Evolutionary conservation across 208 protist genomes (phyloP), one percentile per base, ranked within the genome.

Genomic region (Leishmania amazonensis): DNA sequence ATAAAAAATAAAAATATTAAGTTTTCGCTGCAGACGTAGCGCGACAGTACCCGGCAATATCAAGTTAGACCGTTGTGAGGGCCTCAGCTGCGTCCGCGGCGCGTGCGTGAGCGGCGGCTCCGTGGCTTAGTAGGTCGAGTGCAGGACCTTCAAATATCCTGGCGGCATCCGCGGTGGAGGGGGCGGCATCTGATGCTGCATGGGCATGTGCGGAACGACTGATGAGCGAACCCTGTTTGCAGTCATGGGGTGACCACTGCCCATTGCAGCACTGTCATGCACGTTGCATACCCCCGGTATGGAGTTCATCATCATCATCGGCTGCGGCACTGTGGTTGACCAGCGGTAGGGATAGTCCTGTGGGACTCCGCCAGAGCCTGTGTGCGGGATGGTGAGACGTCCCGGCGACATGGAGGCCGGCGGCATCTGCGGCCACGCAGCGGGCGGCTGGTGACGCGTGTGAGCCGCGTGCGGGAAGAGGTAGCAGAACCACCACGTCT

Each of bases 401-500:
- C 51, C 17, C 24, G 72, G 35, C 24, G 31, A 28, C 15, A 47
- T 31, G 15, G 76, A 53, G 5, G 31, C 24, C 3, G 58, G 65
- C 1, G 71, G 9, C 24, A 60, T 42, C 31, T 81, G 79, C 64
- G 74, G 45, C 45, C 28, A 31, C 57, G 57, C 28, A n/a, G 62
- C 13, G 0, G 79, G 83, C 21, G n/a, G 64, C 81, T 85, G 85
- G 11, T 80, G 79, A 2, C 85, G 85, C 13, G 81, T 77, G 57
- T 40, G 79, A 54, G 81, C 81, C 68, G 62, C 78, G 80, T 84
- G 83, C 28, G 81, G 86, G 53, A 84, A 76, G 75, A 89, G 77
- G 77, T 85, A 86, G 60, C 58, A 70, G 51, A 81, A 57, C 86
- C 86, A 89, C 86, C 86, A 89, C 76, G 70, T 68, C 31, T 80